Conservation (phyloP, 2,329 filamentous ascomycete species). For the Gaeumannomyces tritici region DNA sequence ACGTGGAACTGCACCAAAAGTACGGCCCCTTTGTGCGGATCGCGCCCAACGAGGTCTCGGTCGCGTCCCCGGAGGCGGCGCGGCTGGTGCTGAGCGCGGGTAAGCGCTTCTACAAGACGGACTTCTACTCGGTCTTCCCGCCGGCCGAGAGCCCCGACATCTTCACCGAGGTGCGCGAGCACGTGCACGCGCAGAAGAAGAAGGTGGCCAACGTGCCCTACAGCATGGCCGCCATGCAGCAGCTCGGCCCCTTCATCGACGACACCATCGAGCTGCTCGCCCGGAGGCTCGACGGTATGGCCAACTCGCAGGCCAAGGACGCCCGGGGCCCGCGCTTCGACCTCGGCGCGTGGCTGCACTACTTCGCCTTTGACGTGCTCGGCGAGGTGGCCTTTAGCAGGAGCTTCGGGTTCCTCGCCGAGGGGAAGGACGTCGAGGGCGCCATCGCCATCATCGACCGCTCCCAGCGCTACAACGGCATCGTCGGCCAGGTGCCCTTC, state of each 20-base stretch:
- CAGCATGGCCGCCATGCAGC: slow-evolving; percentile 42
- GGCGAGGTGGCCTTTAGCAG: slow-evolving; percentile 42
- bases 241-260: slow-evolving; percentile 40
- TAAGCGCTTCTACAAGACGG: slow-evolving; percentile 42
- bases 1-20: slow-evolving; percentile 31
- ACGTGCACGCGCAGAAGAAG: slow-evolving; percentile 46
- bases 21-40: slow-evolving; percentile 41
- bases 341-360: slow-evolving; percentile 36
- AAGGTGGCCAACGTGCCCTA: slow-evolving; percentile 41
- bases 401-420: slow-evolving; percentile 41
- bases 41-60: slow-evolving; percentile 35
- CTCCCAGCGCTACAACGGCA: slow-evolving; percentile 41
- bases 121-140: slow-evolving; percentile 44
- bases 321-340: slow-evolving; percentile 22
- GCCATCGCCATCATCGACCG: slow-evolving; percentile 43
- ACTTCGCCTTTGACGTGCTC: slow-evolving; percentile 38
- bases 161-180: slow-evolving; percentile 45
- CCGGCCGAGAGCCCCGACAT: slow-evolving; percentile 48
- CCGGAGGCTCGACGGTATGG: slow-evolving; percentile 29
- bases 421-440: slow-evolving; percentile 37
- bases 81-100: slow-evolving; percentile 35
- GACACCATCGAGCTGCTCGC: slow-evolving; percentile 37
- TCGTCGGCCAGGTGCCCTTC: slow-evolving; percentile 41
- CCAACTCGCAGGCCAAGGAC: slow-evolving; percentile 10
- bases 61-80: slow-evolving; percentile 34